Evolutionary conservation across 352 stramenopile species (phyloP).

Genomic region (Pythium pyrilobum): DNA sequence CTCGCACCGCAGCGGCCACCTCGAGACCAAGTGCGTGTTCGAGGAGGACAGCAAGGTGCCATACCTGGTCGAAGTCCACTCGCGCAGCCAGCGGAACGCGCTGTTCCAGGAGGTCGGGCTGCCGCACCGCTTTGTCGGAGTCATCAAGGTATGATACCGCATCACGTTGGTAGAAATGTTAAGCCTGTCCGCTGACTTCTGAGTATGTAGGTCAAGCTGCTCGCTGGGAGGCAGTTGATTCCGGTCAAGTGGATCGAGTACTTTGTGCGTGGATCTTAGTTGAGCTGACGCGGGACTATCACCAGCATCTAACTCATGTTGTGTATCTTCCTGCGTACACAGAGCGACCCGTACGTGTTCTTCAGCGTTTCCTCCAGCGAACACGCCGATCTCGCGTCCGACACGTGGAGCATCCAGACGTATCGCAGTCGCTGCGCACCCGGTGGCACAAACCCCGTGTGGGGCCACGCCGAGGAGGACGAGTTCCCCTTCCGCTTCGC

Average conservation of each 20-base stretch:
- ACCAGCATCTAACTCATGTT: no score
- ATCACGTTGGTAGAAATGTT: background rate
- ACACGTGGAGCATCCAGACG: constrained; percentile 70
- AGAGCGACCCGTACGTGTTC: constrained; percentile 79
- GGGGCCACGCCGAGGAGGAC: constrained; percentile 39
- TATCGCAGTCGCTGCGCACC: constrained; percentile 57
- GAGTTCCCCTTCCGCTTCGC: constrained; percentile 71
- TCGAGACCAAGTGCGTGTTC: constrained; percentile 14
- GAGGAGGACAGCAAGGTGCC: constrained; percentile 46
- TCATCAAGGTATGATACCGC: constrained; percentile 36
- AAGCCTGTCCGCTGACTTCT: background rate
- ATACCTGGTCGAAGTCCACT: constrained; percentile 61
- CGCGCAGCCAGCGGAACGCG: constrained; percentile 66
- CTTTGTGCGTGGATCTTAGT: constrained; percentile 25
- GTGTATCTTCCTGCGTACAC: background rate
- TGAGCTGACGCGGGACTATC: no score
- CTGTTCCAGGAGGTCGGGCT: constrained; percentile 74
- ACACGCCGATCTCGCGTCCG: constrained; percentile 29
- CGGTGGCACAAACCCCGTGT: constrained; percentile 50
- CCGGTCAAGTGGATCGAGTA: constrained; percentile 59
- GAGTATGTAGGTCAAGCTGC: constrained; percentile 38
- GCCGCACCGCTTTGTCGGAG: constrained; percentile 68
- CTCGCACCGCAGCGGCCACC: constrained; percentile 31
- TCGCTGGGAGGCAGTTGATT: constrained; percentile 70
- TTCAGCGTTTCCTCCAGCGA: constrained; percentile 43